phyloP scores from a whole-genome alignment of 2,329 filamentous ascomycete genomes.

The Claviceps digitariae region DNA sequence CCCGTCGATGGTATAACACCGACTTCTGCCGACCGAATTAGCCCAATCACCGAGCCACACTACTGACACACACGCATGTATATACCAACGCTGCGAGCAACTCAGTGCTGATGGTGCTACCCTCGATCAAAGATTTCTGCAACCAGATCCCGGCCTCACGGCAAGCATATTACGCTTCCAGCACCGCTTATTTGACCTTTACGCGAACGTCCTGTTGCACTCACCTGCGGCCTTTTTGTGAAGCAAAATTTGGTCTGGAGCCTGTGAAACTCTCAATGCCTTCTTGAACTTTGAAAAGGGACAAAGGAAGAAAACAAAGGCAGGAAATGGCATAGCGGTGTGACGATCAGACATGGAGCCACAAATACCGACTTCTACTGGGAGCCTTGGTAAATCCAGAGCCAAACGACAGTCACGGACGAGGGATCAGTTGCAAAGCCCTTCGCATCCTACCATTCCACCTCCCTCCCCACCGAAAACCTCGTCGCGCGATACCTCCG shows the following conservation, averaged over 20 bases:
- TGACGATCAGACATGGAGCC: constrained; percentile 32
- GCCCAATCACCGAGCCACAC: background rate
- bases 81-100: background rate
- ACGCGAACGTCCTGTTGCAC: background rate
- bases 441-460: constrained; percentile 3
- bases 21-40: background rate
- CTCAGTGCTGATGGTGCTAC: background rate
- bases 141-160: background rate
- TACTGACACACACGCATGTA: background rate
- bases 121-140: background rate
- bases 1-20: background rate
- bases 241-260: background rate
- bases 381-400: constrained; percentile 23
- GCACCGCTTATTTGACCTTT: background rate
- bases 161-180: background rate
- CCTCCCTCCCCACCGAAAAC: constrained; percentile 10
- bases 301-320: constrained; percentile 12
- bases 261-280: constrained; percentile 15
- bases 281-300: constrained; percentile 14
- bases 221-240: background rate
- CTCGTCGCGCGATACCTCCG: background rate
- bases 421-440: constrained; percentile 9
- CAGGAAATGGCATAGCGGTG: constrained; percentile 32
- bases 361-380: constrained; percentile 13
- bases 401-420: constrained; percentile 17